Evolutionary conservation across 179 eudicot genomes (phyloP).

Genomic region (Spergularia azorica): DNA sequence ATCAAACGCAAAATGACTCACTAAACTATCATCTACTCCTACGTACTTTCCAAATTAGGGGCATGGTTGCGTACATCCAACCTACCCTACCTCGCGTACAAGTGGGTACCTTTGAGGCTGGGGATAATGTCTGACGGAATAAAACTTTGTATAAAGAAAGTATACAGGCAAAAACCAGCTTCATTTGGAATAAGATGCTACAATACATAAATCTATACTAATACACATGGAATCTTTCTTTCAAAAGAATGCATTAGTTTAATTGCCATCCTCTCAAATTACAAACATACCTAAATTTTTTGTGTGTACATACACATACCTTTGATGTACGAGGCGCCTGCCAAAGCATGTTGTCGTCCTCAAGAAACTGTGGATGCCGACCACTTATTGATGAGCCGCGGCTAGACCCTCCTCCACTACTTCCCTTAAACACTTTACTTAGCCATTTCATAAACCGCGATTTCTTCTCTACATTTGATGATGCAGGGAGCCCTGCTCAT

Average conservation of each 20-base stretch:
- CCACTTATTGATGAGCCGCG: conserved; percentile 44
- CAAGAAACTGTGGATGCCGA: conserved; percentile 60
- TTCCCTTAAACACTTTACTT: conserved; percentile 73
- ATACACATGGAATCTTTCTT: too few species aligned
- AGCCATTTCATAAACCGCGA: conserved; percentile 89
- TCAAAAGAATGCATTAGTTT: too few species aligned
- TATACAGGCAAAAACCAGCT: conserved; percentile 8
- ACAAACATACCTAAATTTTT: neutral
- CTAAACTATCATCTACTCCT: too few species aligned
- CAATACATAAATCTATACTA: neutral
- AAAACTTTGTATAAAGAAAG: neutral
- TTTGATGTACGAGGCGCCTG: conserved; percentile 69
- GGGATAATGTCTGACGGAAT: neutral
- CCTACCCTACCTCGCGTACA: too few species aligned
- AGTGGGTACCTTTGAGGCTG: too few species aligned
- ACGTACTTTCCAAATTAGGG: too few species aligned
- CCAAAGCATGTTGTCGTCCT: conserved; percentile 78
- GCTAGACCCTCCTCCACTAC: conserved; percentile 40
- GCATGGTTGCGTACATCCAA: too few species aligned
- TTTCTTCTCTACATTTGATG: conserved; percentile 67
- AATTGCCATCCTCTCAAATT: neutral
- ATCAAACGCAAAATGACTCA: too few species aligned
- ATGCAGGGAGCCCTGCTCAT: conserved; percentile 58
- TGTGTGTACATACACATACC: conserved; percentile 55
- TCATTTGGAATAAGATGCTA: neutral